These are phyloP conservation scores for Lunasporangiospora selenospora DNA, from an alignment of 192 early-diverging fungal species.

Conservation along the genomic window DNA sequence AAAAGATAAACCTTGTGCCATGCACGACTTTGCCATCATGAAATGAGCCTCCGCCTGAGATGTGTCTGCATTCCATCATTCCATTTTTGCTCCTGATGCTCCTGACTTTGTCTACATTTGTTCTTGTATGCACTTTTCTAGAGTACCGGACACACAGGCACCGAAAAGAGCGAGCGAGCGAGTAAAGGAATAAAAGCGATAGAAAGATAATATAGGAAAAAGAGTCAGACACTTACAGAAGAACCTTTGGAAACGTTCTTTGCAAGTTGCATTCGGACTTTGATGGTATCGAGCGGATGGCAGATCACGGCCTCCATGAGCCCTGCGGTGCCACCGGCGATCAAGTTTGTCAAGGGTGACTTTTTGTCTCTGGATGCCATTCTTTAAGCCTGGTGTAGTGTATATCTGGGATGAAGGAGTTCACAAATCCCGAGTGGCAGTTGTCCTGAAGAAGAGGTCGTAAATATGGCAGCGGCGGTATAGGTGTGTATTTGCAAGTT, in stretches of 20 bases:
- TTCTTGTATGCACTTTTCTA: too few species aligned
- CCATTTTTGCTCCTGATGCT: too few species aligned
- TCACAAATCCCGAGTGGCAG: too few species aligned
- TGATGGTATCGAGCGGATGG: conserved; percentile 97
- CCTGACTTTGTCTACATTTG: too few species aligned
- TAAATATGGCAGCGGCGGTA: neutral
- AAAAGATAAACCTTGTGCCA: too few species aligned
- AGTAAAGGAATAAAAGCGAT: too few species aligned
- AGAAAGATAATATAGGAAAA: neutral
- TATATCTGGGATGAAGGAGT: neutral
- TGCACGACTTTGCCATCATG: too few species aligned
- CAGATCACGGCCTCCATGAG: conserved; percentile 89
- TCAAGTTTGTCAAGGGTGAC: conserved; percentile 78
- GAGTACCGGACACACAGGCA: too few species aligned
- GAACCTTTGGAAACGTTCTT: conserved; percentile 65
- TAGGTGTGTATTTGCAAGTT: neutral
- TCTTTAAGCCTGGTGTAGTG: too few species aligned
- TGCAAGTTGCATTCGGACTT: conserved; percentile 95
- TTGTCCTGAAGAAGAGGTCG: neutral
- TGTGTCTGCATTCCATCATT: too few species aligned
- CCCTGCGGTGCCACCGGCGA: conserved; percentile 93
- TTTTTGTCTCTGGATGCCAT: conserved; percentile 53
- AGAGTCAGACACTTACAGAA: conserved; percentile 46
- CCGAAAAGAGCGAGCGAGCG: too few species aligned
- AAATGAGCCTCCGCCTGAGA: too few species aligned